These are phyloP conservation scores for Aspergillus carbonarius DNA, from an alignment of 2,329 filamentous ascomycete genomes.

Conservation along the genomic window DNA sequence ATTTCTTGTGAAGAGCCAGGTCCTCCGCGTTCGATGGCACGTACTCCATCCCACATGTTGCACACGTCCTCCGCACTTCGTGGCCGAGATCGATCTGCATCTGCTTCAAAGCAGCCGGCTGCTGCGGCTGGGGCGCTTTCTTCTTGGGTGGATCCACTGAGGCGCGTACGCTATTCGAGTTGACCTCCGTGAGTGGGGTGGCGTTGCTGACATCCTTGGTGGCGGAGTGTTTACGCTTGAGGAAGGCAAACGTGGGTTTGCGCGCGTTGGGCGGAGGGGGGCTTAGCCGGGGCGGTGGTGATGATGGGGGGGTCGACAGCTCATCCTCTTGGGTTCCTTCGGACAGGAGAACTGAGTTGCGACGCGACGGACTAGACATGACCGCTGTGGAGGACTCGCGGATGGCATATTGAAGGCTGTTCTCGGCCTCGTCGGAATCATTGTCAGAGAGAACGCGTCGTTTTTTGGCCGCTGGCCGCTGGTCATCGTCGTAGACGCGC, in stretches of 20 bases:
- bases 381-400: conserved; percentile 48
- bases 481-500: conserved; percentile 49
- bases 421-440: conserved; percentile 45
- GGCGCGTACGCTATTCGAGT: conserved; percentile 44
- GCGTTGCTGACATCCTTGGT: conserved; percentile 27
- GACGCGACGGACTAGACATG: conserved; percentile 48
- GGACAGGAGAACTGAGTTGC: conserved; percentile 46
- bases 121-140: conserved; percentile 32
- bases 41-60: conserved; percentile 65
- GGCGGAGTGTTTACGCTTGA: conserved; percentile 46
- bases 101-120: conserved; percentile 50
- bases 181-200: conserved; percentile 47
- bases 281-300: conserved; percentile 48
- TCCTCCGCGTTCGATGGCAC: conserved; percentile 62
- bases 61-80: conserved; percentile 57
- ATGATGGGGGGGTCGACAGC: conserved; percentile 53
- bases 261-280: conserved; percentile 45
- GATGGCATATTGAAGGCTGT: conserved; percentile 49
- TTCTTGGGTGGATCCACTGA: conserved; percentile 41
- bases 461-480: conserved; percentile 45
- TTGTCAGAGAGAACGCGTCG: conserved; percentile 41
- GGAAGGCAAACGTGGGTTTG: conserved; percentile 52
- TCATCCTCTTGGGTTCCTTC: conserved; percentile 45
- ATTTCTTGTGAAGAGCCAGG: conserved; percentile 61
- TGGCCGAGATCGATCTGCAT: conserved; percentile 62